Evolutionary conservation across 345 rosid genomes (phyloP).

Genomic region (Arabis alpina): DNA sequence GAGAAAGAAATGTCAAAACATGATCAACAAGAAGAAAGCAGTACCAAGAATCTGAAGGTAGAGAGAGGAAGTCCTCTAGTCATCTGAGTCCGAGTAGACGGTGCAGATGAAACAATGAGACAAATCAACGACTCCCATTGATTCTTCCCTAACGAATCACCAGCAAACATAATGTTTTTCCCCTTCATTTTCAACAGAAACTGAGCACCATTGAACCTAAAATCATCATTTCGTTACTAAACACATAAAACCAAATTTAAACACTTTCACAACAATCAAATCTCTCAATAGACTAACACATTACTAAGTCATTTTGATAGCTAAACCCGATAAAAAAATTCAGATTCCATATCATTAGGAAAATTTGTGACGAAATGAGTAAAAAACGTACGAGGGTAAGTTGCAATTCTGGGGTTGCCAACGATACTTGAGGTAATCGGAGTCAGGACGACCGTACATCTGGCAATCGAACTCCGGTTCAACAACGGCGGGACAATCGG

Average conservation of each 20-base stretch:
- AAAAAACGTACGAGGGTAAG: conserved; percentile 67
- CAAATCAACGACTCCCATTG: conserved; percentile 95
- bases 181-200: conserved; percentile 78
- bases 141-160: conserved; percentile 87
- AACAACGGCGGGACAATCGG: conserved; percentile 64
- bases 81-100: conserved; percentile 59
- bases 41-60: conserved; percentile 76
- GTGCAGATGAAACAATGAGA: conserved; percentile 61
- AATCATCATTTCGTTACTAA: background rate
- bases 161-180: conserved; percentile 82
- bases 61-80: conserved; percentile 77
- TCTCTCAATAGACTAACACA: no score
- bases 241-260: no score
- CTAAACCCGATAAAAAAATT: background rate
- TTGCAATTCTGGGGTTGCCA: conserved; percentile 90
- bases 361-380: background rate
- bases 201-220: conserved; percentile 76
- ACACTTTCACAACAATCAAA: no score
- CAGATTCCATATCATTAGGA: background rate
- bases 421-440: conserved; percentile 78
- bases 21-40: conserved; percentile 5
- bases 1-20: background rate
- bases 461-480: conserved; percentile 82
- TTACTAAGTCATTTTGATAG: background rate
- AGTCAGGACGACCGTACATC: conserved; percentile 87